Conservation (phyloP, 1,139 yeast species). For the Scheffersomyces quercinus region DNA sequence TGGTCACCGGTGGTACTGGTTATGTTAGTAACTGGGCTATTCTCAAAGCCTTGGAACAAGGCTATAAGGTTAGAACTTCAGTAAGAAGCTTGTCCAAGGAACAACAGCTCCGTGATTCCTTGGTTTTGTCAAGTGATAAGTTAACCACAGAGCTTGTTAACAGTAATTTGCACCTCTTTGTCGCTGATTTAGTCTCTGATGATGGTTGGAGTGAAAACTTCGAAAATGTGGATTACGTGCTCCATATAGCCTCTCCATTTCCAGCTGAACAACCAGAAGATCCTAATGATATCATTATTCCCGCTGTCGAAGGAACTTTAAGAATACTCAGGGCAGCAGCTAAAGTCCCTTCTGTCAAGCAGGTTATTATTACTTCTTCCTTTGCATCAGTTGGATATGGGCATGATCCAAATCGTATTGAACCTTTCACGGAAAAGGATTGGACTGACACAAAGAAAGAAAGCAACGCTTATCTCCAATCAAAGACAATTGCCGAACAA, state of each 20-base stretch:
- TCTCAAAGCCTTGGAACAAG: constrained; percentile 5
- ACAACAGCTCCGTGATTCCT: constrained; percentile 1
- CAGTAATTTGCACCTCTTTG: background rate
- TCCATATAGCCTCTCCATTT: constrained; percentile 17
- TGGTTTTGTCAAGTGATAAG: constrained; percentile 2
- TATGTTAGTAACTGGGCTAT: constrained; percentile 9
- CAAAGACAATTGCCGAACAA: constrained; percentile 13
- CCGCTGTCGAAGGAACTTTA: constrained; percentile 38
- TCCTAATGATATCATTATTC: constrained; percentile 11
- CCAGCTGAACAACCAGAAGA: constrained; percentile 4
- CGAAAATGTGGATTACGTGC: constrained; percentile 12
- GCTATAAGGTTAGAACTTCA: constrained; percentile 9
- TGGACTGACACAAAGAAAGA: background rate
- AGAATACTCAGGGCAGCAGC: constrained; percentile 28
- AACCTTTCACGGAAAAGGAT: background rate
- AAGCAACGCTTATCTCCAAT: background rate
- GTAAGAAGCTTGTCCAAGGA: constrained; percentile 7
- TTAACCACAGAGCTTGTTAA: constrained; percentile 1
- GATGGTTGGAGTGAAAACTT: constrained; percentile 17
- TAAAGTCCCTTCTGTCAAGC: constrained; percentile 45
- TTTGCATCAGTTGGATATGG: constrained; percentile 41
- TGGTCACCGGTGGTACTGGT: constrained; percentile 14
- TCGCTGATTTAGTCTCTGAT: constrained; percentile 14
- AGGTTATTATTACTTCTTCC: constrained; percentile 58
- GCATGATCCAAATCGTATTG: background rate